A percentile compares a stretch with the other conserved stretches of the same genome.
Conservation (phyloP, 2,329 filamentous ascomycete species). For the Aspergillus arachidicola region DNA sequence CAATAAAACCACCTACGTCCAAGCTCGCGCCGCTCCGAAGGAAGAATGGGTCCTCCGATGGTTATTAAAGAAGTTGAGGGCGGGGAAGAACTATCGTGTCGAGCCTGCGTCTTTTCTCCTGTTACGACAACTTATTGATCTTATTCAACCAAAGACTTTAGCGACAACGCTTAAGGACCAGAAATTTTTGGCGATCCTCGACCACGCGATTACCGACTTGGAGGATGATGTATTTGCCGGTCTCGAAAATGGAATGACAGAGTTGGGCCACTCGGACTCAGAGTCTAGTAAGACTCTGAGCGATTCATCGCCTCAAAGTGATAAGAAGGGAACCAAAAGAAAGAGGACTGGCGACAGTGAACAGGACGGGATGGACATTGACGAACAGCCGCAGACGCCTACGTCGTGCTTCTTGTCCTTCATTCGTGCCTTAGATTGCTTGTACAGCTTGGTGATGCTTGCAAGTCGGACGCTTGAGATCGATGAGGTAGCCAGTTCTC, state of each 20-base stretch:
- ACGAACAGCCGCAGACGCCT: conserved; percentile 32
- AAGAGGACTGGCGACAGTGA: conserved; percentile 36
- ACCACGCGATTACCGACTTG: conserved; percentile 65
- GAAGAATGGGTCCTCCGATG: conserved; percentile 70
- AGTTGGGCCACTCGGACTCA: conserved; percentile 30
- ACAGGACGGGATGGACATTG: conserved; percentile 33
- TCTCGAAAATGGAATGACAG: conserved; percentile 26
- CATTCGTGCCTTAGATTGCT: conserved; percentile 36
- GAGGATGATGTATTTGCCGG: conserved; percentile 33
- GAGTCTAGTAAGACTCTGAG: conserved; percentile 41
- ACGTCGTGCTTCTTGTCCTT: conserved; percentile 38
- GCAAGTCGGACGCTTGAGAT: conserved; percentile 28
- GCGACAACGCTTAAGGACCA: conserved; percentile 72
- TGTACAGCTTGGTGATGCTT: conserved; percentile 35
- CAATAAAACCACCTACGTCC: conserved; percentile 25
- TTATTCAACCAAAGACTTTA: conserved; percentile 69
- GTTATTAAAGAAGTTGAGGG: conserved; percentile 63
- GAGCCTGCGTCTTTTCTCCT: conserved; percentile 54
- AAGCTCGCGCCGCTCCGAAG: conserved; percentile 44
- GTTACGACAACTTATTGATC: conserved; percentile 65
- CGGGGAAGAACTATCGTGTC: conserved; percentile 45
- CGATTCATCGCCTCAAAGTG: conserved; percentile 26
- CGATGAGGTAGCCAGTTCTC: conserved; percentile 38
- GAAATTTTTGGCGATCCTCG: conserved; percentile 67
- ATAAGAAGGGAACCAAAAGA: conserved; percentile 39